Conservation (phyloP, 306 rosid species). For the Hylodesmum podocarpum region DNA sequence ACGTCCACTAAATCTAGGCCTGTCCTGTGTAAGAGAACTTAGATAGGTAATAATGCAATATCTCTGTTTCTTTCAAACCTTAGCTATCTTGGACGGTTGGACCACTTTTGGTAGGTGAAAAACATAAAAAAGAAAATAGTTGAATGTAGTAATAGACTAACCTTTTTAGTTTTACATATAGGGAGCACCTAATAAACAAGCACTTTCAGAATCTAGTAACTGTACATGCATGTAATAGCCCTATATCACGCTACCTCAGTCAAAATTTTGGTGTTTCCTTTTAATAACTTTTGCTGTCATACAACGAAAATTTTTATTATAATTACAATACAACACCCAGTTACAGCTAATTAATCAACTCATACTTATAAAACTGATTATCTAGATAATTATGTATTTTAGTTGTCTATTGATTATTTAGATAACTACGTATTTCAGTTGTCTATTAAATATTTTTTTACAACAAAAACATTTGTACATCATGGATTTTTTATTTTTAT, state of each 20-base stretch:
- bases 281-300: slow-evolving; percentile 7
- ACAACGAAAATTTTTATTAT: neutral
- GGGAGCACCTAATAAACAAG: neutral
- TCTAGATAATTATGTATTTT: too few species aligned
- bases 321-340: too few species aligned
- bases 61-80: neutral
- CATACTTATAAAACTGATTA: too few species aligned
- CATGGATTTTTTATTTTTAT: too few species aligned
- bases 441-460: too few species aligned
- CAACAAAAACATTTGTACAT: too few species aligned
- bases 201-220: neutral
- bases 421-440: too few species aligned
- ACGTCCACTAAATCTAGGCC: neutral
- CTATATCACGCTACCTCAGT: neutral
- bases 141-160: neutral
- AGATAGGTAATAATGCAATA: neutral
- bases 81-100: slow-evolving; percentile 1
- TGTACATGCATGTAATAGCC: neutral
- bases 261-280: neutral
- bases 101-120: neutral
- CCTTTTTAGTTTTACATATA: neutral
- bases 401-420: too few species aligned
- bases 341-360: too few species aligned
- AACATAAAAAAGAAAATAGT: neutral
- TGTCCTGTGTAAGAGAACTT: neutral